phyloP scores from a whole-genome alignment of 164 flowering plant genomes.

The Magnolia officinalis region DNA sequence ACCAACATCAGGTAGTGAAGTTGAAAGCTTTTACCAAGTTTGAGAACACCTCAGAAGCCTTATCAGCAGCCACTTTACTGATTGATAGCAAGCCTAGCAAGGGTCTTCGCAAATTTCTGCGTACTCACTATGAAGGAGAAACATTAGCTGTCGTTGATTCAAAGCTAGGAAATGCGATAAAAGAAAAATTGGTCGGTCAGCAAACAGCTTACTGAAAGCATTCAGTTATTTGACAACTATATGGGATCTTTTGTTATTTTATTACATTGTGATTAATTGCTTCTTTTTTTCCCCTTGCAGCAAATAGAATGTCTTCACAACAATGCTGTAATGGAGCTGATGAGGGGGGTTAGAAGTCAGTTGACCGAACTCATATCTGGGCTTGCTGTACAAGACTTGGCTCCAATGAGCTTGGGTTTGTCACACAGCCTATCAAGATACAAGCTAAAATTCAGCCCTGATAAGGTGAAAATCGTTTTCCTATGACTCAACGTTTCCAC shows the following conservation, averaged over 20 bases:
- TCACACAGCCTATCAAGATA: constrained; percentile 93
- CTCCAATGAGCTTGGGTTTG: constrained; percentile 94
- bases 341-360: constrained; percentile 88
- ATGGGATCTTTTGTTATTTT: neutral
- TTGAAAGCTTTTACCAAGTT: constrained; percentile 89
- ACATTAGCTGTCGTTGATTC: constrained; percentile 81
- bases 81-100: constrained; percentile 82
- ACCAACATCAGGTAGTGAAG: constrained; percentile 60
- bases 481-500: no score
- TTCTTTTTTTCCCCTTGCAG: constrained; percentile 25
- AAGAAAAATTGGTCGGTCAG: constrained; percentile 69
- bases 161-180: constrained; percentile 83
- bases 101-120: constrained; percentile 78
- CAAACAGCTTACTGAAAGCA: neutral
- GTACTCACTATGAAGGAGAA: constrained; percentile 74
- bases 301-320: constrained; percentile 79
- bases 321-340: constrained; percentile 85
- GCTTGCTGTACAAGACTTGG: constrained; percentile 76
- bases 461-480: constrained; percentile 47
- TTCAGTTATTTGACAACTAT: neutral
- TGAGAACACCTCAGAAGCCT: constrained; percentile 83
- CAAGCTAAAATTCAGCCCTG: constrained; percentile 93
- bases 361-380: constrained; percentile 85
- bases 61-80: constrained; percentile 64
- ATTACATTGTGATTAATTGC: neutral